Base-by-base conservation (phyloP, 2,329 filamentous ascomycete genomes). In the Claviceps sp. region DNA sequence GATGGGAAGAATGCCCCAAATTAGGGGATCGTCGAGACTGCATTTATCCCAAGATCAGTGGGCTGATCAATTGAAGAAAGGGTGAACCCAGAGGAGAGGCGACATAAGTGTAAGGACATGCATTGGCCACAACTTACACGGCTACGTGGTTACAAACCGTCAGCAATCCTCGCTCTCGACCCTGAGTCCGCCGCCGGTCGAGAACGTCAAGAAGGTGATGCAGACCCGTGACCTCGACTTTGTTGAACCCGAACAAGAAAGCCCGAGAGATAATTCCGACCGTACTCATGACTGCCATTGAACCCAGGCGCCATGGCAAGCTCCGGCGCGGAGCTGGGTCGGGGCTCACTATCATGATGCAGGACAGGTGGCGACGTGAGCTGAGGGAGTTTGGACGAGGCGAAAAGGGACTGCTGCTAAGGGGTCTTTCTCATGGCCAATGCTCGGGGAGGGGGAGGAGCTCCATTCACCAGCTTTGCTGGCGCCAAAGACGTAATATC, bases 1-100 rank as follows among this genome's bases (percentile, higher is more conserved):
- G 46, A 87, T 67, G 1, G 93, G 93, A 4, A 98, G 72, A 39
- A 89, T 80, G 17, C 91, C 93, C 91, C 91, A 98, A 59, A 96
- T 82, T 54, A 97, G 70, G 26, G 93, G 93, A 70, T 98, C 93
- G 69, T 98, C 93, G 60, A 97, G 72, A 54, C 91, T 96, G 65
- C 44, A 42, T 17, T 19, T 11, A 13, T 43, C 10, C 30, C 30
- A 38, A 43, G 26, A 50, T 43, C 17, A 24, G 39, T 26, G 8
- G 13, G 30, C 24, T 50, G 17, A 13, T 22, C 38, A 11, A 13
- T 14, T 17, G 24, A 16, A 26, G 42, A 26, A 26, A 4, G 16
- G 3, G 19, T 26, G 22, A 42, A 13, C 4, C 6, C 40, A 41
- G 41, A 14, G 13, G 17, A 42, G 17, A 30, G 19, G 13, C 5